A percentile compares a stretch with the other conserved stretches of the same genome.
Conservation (phyloP, 768 basidiomycete genomes). For the Rhodocollybia butyracea region DNA sequence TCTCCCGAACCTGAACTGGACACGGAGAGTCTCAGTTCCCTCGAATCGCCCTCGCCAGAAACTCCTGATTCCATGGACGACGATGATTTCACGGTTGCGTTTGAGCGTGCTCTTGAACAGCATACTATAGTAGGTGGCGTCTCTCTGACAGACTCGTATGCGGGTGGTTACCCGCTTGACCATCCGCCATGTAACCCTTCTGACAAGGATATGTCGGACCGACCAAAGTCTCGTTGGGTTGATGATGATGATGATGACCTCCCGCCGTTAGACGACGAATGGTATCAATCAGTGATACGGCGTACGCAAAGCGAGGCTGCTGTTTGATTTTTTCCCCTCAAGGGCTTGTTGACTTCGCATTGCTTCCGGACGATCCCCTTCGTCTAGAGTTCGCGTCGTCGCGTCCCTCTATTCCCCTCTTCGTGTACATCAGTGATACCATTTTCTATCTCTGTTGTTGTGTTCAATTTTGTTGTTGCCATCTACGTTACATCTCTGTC, state of each 20-base stretch:
- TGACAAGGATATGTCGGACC: conserved; percentile 11
- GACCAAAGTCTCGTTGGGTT: conserved; percentile 15
- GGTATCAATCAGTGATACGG: conserved; percentile 28
- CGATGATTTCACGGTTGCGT: neutral
- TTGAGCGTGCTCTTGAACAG: conserved; percentile 2
- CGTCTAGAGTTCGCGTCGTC: neutral
- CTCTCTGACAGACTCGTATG: neutral
- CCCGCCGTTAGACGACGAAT: conserved; percentile 36
- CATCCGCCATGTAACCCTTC: conserved; percentile 1
- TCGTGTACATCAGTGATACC: neutral
- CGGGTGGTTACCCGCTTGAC: neutral
- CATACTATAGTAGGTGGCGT: neutral
- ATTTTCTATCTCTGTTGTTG: neutral
- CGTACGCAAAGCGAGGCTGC: neutral
- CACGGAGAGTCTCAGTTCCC: conserved; percentile 1
- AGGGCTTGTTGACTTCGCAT: neutral
- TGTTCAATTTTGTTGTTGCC: no score
- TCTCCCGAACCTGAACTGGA: conserved; percentile 3
- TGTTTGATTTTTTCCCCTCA: neutral
- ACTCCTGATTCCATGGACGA: neutral
- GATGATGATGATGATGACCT: conserved; percentile 38
- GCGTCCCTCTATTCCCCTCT: neutral
- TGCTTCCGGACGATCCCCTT: neutral
- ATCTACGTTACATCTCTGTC: neutral
- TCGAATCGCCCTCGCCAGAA: neutral